A percentile compares a stretch with the other conserved stretches of the same genome.
Conservation (phyloP, 169 alveolate species). For the Perkinsus marinus region DNA sequence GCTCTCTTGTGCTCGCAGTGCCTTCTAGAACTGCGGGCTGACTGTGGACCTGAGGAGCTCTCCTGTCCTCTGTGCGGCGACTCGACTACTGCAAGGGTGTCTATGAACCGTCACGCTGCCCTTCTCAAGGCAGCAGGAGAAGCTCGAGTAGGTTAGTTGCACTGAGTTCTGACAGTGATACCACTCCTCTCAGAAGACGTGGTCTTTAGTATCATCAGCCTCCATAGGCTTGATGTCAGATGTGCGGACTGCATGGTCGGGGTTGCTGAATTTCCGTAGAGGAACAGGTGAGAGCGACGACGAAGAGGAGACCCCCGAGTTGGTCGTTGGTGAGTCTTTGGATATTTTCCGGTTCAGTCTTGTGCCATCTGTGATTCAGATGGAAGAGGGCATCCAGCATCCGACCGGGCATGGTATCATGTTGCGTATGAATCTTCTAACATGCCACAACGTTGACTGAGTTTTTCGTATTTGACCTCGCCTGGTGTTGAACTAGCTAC, state of each 20-base stretch:
- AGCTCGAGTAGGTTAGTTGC: neutral
- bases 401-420: neutral
- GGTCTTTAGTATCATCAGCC: neutral
- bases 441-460: neutral
- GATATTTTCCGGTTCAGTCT: no score
- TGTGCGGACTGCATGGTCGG: neutral
- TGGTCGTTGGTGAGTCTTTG: neutral
- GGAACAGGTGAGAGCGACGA: neutral
- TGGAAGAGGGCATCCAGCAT: neutral
- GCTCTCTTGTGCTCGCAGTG: neutral
- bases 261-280: neutral
- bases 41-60: neutral
- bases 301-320: neutral
- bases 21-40: neutral
- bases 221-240: neutral
- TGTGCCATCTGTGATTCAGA: neutral
- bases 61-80: neutral
- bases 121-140: neutral
- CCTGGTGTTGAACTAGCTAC: neutral
- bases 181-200: neutral
- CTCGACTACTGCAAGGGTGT: neutral
- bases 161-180: neutral
- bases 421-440: neutral
- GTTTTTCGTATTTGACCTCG: neutral
- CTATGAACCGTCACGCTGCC: neutral